phyloP scores from a whole-genome alignment of 495 filamentous ascomycete genomes.

The Aspergillus wentii region DNA sequence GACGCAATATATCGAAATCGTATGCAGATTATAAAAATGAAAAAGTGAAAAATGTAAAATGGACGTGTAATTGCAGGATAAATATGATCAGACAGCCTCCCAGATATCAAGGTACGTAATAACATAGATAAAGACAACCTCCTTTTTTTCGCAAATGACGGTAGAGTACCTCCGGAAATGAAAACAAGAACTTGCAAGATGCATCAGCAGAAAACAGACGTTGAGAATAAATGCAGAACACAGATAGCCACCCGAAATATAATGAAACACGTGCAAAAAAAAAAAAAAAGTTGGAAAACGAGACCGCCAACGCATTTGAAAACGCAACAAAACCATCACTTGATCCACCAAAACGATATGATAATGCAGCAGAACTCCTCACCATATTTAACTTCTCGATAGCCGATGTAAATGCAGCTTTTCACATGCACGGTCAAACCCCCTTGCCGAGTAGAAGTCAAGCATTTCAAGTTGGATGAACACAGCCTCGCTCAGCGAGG shows the following conservation, averaged over 20 bases:
- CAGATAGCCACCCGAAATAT: conserved; percentile 29
- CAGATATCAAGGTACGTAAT: conserved; percentile 17
- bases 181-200: conserved; percentile 3
- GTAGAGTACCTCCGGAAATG: conserved; percentile 9
- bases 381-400: conserved; percentile 20
- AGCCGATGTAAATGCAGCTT: conserved; percentile 17
- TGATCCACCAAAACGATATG: conserved; percentile 5
- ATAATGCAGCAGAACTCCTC: conserved; percentile 16
- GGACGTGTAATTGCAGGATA: conserved; percentile 9
- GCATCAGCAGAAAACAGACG: conserved; percentile 5
- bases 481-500: no score
- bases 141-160: conserved; percentile 17
- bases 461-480: conserved; percentile 19
- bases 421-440: conserved; percentile 9
- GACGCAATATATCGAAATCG: no score
- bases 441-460: conserved; percentile 14
- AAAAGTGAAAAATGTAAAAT: conserved; percentile 14
- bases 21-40: conserved; percentile 11
- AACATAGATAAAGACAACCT: conserved; percentile 9
- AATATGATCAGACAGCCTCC: conserved; percentile 45
- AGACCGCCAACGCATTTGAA: conserved; percentile 19
- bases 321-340: conserved; percentile 13
- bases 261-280: conserved; percentile 12
- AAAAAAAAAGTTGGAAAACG: conserved; percentile 23
- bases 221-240: conserved; percentile 14